These are phyloP conservation scores for Ganoderma resinaceum DNA, from an alignment of 1,284 basidiomycete species.

Conservation along the genomic window DNA sequence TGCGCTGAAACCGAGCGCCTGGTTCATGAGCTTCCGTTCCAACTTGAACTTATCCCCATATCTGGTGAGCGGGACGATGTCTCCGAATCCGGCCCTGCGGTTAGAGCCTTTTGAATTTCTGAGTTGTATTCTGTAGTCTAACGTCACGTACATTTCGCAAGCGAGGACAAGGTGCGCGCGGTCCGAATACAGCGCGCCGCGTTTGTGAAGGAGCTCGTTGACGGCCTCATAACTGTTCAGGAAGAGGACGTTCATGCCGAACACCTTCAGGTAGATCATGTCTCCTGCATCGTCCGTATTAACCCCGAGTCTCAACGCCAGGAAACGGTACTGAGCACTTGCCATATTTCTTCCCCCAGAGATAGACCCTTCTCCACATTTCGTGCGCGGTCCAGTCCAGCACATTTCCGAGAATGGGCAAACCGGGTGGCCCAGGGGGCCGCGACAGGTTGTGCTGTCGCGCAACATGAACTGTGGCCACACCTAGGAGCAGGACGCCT, in stretches of 20 bases:
- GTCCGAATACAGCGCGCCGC: constrained; percentile 32
- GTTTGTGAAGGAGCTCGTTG: constrained; percentile 32
- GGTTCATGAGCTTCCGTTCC: constrained; percentile 18
- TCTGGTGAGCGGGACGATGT: constrained; percentile 15
- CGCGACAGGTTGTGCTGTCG: not conserved
- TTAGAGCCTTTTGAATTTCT: not conserved
- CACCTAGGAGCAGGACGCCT: not conserved
- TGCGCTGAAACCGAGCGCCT: constrained; percentile 17
- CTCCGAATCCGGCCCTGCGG: constrained; percentile 14
- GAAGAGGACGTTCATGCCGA: constrained; percentile 24
- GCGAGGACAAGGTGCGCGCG: constrained; percentile 19
- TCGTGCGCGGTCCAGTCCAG: constrained; percentile 14
- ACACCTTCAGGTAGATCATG: constrained; percentile 6
- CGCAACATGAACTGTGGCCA: not conserved
- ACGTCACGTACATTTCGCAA: constrained; percentile 14
- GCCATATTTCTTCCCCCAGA: constrained; percentile 10
- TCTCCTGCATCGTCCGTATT: not conserved
- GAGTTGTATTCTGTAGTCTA: not conserved
- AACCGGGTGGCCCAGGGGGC: constrained; percentile 17
- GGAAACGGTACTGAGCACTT: not conserved
- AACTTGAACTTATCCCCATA: constrained; percentile 19
- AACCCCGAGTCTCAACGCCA: not conserved
- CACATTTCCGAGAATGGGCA: constrained; percentile 18
- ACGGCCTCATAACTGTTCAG: constrained; percentile 28
- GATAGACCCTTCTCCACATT: constrained; percentile 4